Evolutionary conservation across 2,329 filamentous ascomycete genomes (phyloP), one percentile per base, ranked within the genome.

Genomic region (Phialemonium atrogriseum): DNA sequence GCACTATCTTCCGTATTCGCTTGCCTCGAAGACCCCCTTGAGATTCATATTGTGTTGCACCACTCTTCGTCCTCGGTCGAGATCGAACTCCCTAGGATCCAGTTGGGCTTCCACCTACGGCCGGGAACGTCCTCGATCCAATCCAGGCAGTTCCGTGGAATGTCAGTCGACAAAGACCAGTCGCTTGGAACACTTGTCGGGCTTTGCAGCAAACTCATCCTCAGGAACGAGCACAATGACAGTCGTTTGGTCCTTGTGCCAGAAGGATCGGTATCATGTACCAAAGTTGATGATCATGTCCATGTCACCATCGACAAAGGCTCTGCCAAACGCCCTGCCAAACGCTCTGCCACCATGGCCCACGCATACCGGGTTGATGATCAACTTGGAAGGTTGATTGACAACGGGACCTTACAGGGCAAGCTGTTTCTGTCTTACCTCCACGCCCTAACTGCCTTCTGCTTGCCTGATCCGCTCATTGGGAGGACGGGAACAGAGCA

Each of bases 381-480:
- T 0, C 48, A 49, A 2, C 59, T 81, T 0, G 63, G 71, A 0
- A 54, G 64, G 3, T 43, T 82, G 0, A 37, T 58, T 0, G 68
- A 70, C 12, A 70, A 64, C 38, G 66, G 64, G 0, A 66, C 53
- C 10, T 27, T 76, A 0, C 57, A 64, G 9, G 71, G 68, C 46
- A 71, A 67, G 31, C 50, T 81, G 0, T 59, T 64, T 12, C 50
- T 73, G 0, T 54, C 55, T 7, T 67, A 68, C 17, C 47, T 79
- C 0, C 72, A 79, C 38, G 70, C 65, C 0, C 34, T 74, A 0
- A 78, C 73, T 0, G 69, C 71, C 0, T 59, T 62, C 29, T 69
- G 58, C 16, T 48, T 73, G 0, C 62, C 65, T 0, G 73, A 78
- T 40, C 51, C 49, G 0, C 51, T 77, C 0, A 70, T 64, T 0